Conservation (phyloP, 768 basidiomycete species). For the Cytidiella melzeri region DNA sequence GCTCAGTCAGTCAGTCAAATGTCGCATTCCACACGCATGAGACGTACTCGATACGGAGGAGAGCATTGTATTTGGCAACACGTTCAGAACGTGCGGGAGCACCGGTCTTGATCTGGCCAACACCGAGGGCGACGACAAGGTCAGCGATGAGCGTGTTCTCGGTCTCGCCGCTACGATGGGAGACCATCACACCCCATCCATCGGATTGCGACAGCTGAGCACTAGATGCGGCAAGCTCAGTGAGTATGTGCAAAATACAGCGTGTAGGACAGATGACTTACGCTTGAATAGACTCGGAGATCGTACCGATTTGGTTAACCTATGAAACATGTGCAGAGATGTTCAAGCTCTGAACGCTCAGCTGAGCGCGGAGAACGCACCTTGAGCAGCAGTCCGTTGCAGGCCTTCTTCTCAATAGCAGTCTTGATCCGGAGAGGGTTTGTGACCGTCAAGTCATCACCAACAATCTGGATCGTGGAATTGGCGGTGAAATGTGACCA, state of each 20-base stretch:
- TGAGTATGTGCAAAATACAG: neutral
- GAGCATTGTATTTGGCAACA: conserved; percentile 88
- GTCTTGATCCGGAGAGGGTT: conserved; percentile 97
- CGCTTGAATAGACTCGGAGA: conserved; percentile 95
- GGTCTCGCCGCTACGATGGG: conserved; percentile 97
- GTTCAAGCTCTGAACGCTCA: conserved; percentile 5
- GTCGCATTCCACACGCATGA: neutral
- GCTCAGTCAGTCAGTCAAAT: conserved; percentile 11
- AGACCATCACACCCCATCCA: conserved; percentile 99
- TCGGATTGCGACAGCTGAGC: conserved; percentile 94
- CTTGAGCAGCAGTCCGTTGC: conserved; percentile 98
- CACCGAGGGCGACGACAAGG: conserved; percentile 87
- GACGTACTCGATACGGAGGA: conserved; percentile 86
- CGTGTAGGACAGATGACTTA: neutral
- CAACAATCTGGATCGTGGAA: conserved; percentile 83
- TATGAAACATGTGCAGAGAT: too few species aligned
- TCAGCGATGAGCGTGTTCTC: conserved; percentile 97
- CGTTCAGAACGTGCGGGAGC: conserved; percentile 95
- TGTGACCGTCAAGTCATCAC: conserved; percentile 97
- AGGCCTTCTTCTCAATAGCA: conserved; percentile 99
- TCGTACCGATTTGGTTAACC: conserved; percentile 99
- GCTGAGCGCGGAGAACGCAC: conserved; percentile 22
- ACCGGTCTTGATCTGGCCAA: conserved; percentile 98
- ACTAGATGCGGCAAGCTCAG: conserved; percentile 32
- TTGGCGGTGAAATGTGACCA: conserved; percentile 88